phyloP scores from a whole-genome alignment of 1,284 basidiomycete species.

The Microbotryum silenes-acaulis region DNA sequence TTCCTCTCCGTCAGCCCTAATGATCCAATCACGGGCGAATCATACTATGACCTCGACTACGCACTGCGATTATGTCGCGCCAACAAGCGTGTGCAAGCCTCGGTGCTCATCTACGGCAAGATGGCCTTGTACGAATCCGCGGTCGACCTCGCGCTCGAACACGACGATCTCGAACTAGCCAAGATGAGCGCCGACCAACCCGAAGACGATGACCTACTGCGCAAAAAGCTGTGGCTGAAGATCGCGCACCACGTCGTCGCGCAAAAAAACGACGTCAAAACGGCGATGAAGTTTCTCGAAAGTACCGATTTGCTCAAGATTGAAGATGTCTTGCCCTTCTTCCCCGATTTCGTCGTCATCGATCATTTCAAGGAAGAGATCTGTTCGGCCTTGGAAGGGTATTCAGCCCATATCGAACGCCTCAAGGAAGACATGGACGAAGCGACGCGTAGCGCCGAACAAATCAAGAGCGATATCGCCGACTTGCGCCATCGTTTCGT shows the following conservation, averaged over 20 bases:
- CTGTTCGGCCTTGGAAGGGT: slow-evolving; percentile 87
- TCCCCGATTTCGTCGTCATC: slow-evolving; percentile 98
- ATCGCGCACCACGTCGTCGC: slow-evolving; percentile 96
- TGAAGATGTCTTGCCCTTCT: slow-evolving; percentile 97
- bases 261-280: slow-evolving; percentile 94
- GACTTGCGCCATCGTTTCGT: slow-evolving; percentile 84
- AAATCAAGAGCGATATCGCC: slow-evolving; percentile 85
- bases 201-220: slow-evolving; percentile 65
- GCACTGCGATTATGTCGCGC: slow-evolving; percentile 80
- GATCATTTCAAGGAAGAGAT: slow-evolving; percentile 99
- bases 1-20: slow-evolving; percentile 79
- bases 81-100: slow-evolving; percentile 72
- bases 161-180: slow-evolving; percentile 85
- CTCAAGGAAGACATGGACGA: slow-evolving; percentile 95
- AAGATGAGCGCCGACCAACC: slow-evolving; percentile 90
- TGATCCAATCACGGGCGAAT: slow-evolving; percentile 72
- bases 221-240: slow-evolving; percentile 96
- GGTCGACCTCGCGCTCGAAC: slow-evolving; percentile 87
- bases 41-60: slow-evolving; percentile 96
- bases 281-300: slow-evolving; percentile 95
- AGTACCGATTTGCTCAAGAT: slow-evolving; percentile 92
- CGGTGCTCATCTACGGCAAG: slow-evolving; percentile 94
- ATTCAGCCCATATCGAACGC: slow-evolving; percentile 80
- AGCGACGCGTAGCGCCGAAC: slow-evolving; percentile 80
- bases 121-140: slow-evolving; percentile 96